Percentiles rank a stretch among this genome's conserved stretches.
Conservation (phyloP, 495 filamentous ascomycete species). For the Copromyces sp. region DNA sequence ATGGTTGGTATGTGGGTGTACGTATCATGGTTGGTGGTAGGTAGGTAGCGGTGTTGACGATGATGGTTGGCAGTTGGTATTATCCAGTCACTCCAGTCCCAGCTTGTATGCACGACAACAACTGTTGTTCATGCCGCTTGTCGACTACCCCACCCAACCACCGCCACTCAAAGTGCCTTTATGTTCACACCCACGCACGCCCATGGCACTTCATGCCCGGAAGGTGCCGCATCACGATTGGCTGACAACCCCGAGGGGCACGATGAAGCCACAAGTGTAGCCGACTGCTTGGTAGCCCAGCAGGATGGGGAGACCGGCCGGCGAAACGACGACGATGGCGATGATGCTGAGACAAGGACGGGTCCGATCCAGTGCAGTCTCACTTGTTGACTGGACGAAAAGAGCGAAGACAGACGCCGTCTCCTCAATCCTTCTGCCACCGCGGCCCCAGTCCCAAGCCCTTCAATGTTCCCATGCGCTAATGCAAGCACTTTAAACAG, state of each 20-base stretch:
- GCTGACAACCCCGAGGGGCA: background rate
- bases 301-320: background rate
- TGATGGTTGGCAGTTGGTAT: background rate
- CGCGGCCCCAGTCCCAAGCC: background rate
- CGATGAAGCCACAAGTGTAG: background rate
- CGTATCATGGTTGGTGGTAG: background rate
- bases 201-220: background rate
- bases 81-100: background rate
- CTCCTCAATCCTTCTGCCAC: background rate
- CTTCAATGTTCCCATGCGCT: background rate
- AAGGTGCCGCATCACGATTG: background rate
- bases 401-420: background rate
- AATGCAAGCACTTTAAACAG: constrained; percentile 22
- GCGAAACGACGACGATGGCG: background rate
- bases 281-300: background rate
- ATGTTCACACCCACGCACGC: background rate
- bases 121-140: background rate
- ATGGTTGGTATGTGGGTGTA: background rate
- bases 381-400: background rate
- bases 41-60: background rate
- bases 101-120: background rate
- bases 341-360: background rate
- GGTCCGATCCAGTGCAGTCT: background rate
- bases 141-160: background rate
- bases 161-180: background rate